Evolutionary conservation across 1,284 basidiomycete species (phyloP), one percentile per base, ranked within the genome.

Genomic region (Rhodofomes roseus): DNA sequence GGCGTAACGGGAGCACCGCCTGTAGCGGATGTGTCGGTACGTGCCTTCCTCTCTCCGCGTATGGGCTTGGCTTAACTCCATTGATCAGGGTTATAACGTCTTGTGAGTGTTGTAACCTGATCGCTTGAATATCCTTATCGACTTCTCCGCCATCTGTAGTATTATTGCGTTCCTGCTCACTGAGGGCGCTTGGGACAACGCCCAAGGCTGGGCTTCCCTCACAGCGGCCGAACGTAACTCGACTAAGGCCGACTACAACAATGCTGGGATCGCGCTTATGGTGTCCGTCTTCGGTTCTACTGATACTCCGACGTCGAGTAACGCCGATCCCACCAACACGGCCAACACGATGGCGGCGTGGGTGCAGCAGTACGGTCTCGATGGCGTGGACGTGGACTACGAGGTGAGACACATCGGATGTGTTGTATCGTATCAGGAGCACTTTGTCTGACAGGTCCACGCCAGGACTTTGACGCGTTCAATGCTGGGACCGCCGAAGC

Each of bases 351-450:
- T 84, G 69, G 81, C 80, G 9, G 70, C 72, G 1, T 84, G 76
- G 75, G 81, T 83, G 40, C 77, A 73, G 57, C 59, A 79, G 48
- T 80, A 79, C 60, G 73, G 74, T 23, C 65, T 86, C 22, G 79
- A 86, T 61, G 85, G 83, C 39, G 71, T 85, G 34, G 83, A 86
- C 55, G 76, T 86, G 23, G 83, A 85, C 68, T 85, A 81, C 53
- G 82, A 84, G 71, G 81, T 77, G 40, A 7, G 66, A 4, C 16
- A 44, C 7, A 43, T 18, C n/a, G n/a, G n/a, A 43, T 18, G 4
- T 3, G 20, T 16, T 6, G 29, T 31, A 52, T 29, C 18, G 20
- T 36, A 8, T 37, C 16, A 9, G 18, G 9, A 11, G 2, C 31
- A 36, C 22, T 5, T 11, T 4, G 4, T 52, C n/a, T 22, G 31